Evolutionary conservation across 495 filamentous ascomycete species (phyloP), one percentile per base, ranked within the genome.

Genomic region (Xylaria palmicola): DNA sequence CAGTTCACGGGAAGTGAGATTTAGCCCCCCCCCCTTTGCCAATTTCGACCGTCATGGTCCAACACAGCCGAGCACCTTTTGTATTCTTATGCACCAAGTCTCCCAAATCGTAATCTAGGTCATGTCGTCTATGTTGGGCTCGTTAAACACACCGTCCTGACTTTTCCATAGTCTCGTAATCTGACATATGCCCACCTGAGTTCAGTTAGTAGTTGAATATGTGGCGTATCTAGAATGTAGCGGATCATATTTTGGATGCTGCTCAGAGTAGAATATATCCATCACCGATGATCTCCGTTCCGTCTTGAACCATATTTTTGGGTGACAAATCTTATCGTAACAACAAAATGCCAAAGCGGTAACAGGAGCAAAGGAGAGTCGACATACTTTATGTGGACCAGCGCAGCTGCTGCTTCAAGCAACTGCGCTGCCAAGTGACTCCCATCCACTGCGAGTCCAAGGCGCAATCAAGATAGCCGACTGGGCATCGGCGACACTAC

Each of bases 391-490:
- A 53, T 3, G 15, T 29, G 36, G 27, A 17, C 8, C 19, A 15
- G 29, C 13, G 39, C 60, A n/a, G 64, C 59, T 58, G 40, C 29
- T 24, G 15, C 40, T 60, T 59, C 69, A 34, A 20, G 62, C 52
- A 24, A 75, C 64, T n/a, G 64, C 72, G 58, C 68, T 67, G 0
- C 60, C 65, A 51, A 82, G 52, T 5, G 74, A 69, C 41, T 62
- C 64, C 92, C 92, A 96, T 5, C 88, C 88, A 24, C 73, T 72
- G 37, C 62, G 71, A 50, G 69, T 78, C 92, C 91, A 97, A 24
- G 94, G 95, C 27, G 93, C 88, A 51, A 94, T 66, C 79, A 94
- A 83, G 53, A 94, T 81, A 30, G 88, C 88, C 60, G 81, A 82
- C 73, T 96, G 87, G 22, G 89, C 88, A 77, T 94, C 90, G 34